Base-by-base conservation (phyloP, 441 rosid genomes). In the Macaranga tanarius region DNA sequence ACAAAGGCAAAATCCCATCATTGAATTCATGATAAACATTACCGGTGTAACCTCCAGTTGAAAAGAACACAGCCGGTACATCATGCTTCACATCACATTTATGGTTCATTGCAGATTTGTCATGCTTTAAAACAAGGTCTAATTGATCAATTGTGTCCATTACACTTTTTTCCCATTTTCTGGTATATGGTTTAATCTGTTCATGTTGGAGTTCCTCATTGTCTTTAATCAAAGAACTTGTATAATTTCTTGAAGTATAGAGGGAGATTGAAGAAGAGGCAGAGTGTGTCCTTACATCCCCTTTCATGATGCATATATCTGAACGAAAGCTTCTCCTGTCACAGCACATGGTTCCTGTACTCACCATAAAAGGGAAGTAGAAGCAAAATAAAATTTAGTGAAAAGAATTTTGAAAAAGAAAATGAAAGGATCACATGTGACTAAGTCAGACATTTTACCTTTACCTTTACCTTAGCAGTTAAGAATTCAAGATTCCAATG, bases 21-120 rank as follows among this genome's bases (percentile, higher is more conserved):
- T 95, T 92, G 63, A 95, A 95, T 79, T 95, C 99, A 57, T 95
- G 99, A 28, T 95, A 95, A 10, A 92, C 84, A 61, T 95, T 95
- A 48, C 99, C 99, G 0, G 99, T 95, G 63, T 95, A 95, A 45
- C 99, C 99, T 12, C 97, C 96, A 0, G 97, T 95, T 0, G 97
- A 95, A 84, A 92, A 95, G 81, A 95, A 79, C 79, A 91, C 89
- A 0, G 96, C 96, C 0, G 99, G 95, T 5, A 87, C 97, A 58
- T 87, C 84, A 45, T 95, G 93, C 54, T 67, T 19, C 26, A 95
- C 89, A 71, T 95, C 94, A 64, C 99, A 95, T 13, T 10, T 74
- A 67, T 65, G 85, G 50, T 44, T 55, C 38, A 72, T 54, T 15
- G 77, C 78, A 7, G 28, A 67, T 62, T 71, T 79, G 15, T 67